phyloP scores from a whole-genome alignment of 495 filamentous ascomycete species.

The Trichoderma erinaceum region DNA sequence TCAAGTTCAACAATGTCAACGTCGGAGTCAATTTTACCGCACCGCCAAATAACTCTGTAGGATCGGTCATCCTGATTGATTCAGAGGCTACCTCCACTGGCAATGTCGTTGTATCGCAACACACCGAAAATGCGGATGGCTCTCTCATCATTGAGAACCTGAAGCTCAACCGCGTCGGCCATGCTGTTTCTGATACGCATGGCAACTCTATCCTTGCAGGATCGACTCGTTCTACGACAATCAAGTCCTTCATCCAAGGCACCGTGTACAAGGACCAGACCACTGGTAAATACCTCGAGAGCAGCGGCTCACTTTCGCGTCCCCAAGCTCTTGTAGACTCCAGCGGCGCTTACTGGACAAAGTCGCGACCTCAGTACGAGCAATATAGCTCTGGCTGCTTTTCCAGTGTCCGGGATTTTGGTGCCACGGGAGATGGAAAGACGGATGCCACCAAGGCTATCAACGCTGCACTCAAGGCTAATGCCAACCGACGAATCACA shows the following conservation, averaged over 20 bases:
- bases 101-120: constrained; percentile 20
- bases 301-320: background rate
- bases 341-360: constrained; percentile 20
- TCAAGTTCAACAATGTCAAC: constrained; percentile 67
- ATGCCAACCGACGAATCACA: constrained; percentile 33
- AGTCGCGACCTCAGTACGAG: constrained; percentile 49
- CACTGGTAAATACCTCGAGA: constrained; percentile 1
- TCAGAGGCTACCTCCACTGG: constrained; percentile 53
- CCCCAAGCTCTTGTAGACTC: constrained; percentile 31
- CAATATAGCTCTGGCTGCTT: constrained; percentile 29
- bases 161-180: constrained; percentile 44
- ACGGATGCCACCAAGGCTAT: constrained; percentile 35
- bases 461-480: constrained; percentile 33
- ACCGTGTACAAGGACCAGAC: constrained; percentile 25
- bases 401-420: constrained; percentile 14
- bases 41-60: constrained; percentile 49
- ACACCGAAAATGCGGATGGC: constrained; percentile 44
- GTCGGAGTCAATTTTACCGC: constrained; percentile 75
- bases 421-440: constrained; percentile 17
- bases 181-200: constrained; percentile 47
- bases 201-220: constrained; percentile 48
- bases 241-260: constrained; percentile 38
- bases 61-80: constrained; percentile 74
- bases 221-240: constrained; percentile 38
- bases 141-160: constrained; percentile 79